Evolutionary conservation across 2,329 filamentous ascomycete genomes (phyloP).

Genomic region (Grosmannia clavigera): DNA sequence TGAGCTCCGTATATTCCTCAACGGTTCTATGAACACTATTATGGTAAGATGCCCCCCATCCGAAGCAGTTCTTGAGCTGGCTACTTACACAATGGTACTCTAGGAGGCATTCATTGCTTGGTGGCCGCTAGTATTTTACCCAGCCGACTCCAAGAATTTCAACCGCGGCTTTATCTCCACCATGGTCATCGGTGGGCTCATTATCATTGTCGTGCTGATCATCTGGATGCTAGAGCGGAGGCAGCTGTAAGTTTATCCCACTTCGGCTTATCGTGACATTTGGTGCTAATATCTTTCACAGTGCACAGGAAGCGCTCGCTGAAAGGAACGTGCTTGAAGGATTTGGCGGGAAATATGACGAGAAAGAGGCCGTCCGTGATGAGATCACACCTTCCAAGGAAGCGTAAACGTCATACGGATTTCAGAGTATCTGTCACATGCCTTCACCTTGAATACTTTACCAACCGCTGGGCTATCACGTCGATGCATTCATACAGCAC

Average conservation of each 20-base stretch:
- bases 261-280: not conserved
- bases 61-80: too few species aligned
- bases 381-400: not conserved
- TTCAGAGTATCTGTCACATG: too few species aligned
- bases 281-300: not conserved
- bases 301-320: not conserved
- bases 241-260: not conserved
- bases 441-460: not conserved
- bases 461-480: not conserved
- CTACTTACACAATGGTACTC: not conserved
- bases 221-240: not conserved
- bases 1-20: not conserved
- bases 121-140: conserved; percentile 1
- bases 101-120: not conserved
- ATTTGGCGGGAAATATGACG: not conserved
- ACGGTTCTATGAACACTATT: not conserved
- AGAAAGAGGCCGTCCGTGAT: not conserved
- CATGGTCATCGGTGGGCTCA: not conserved
- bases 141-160: not conserved
- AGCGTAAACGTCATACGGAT: too few species aligned
- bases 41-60: not conserved
- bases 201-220: not conserved
- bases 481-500: too few species aligned
- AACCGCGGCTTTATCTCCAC: not conserved
- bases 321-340: not conserved